Percentiles rank a stretch among this genome's conserved stretches.
Conservation (phyloP, 1,284 basidiomycete species). For the Inonotus obliquus region DNA sequence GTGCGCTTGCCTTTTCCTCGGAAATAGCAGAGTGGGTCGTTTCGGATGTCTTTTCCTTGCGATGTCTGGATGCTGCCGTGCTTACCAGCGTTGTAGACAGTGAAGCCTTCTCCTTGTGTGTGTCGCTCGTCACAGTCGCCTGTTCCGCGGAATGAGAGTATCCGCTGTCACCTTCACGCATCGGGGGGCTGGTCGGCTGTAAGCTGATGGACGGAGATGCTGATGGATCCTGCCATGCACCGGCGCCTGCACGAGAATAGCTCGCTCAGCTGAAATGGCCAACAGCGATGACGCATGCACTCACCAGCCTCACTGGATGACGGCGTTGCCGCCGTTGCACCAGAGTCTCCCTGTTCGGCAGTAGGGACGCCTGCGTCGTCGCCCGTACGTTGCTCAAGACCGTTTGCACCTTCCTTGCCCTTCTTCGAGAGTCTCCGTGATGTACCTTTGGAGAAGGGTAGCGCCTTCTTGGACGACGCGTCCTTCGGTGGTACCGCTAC, state of each 20-base stretch:
- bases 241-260: slow-evolving; percentile 13
- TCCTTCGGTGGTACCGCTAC: slow-evolving; percentile 4
- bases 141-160: slow-evolving; percentile 16
- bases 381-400: slow-evolving; percentile 5
- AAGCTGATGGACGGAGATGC: neutral
- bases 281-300: neutral
- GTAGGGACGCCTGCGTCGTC: slow-evolving; percentile 8
- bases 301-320: slow-evolving; percentile 8
- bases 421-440: slow-evolving; percentile 14
- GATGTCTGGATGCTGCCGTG: slow-evolving; percentile 29
- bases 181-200: slow-evolving; percentile 1
- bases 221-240: slow-evolving; percentile 15
- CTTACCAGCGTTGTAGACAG: slow-evolving; percentile 35
- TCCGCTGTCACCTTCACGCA: slow-evolving; percentile 10
- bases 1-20: slow-evolving; percentile 27
- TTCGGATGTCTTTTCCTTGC: slow-evolving; percentile 37
- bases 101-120: slow-evolving; percentile 41
- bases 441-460: slow-evolving; percentile 6
- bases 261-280: neutral
- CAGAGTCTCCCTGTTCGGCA: slow-evolving; percentile 1
- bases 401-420: slow-evolving; percentile 12
- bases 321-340: neutral
- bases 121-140: slow-evolving; percentile 11
- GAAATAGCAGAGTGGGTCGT: slow-evolving; percentile 27
- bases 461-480: slow-evolving; percentile 10